Conservation (phyloP, 2,329 filamentous ascomycete species). For the Geosmithia putterillii region DNA sequence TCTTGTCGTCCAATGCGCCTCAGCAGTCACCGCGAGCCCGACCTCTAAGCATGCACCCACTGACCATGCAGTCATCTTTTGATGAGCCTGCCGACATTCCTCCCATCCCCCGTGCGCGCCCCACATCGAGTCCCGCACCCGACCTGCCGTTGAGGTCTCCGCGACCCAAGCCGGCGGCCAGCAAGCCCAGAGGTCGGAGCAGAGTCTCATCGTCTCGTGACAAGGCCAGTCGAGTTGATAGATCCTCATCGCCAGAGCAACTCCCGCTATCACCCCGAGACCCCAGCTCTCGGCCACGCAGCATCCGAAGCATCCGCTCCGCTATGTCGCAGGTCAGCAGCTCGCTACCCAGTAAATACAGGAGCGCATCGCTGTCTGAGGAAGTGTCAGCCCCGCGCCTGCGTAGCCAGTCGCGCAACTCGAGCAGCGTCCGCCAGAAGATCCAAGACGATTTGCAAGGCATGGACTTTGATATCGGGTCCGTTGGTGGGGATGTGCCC, state of each 20-base stretch:
- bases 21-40: not conserved
- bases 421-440: not conserved
- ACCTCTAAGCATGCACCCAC: constrained; percentile 4
- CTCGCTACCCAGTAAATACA: not conserved
- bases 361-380: not conserved
- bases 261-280: not conserved
- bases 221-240: no score
- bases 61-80: not conserved
- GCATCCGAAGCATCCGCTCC: not conserved
- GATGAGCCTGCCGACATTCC: not conserved
- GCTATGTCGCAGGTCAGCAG: not conserved
- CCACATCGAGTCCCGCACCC: not conserved
- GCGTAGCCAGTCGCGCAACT: not conserved
- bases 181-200: not conserved
- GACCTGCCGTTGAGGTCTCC: not conserved
- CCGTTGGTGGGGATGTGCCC: not conserved
- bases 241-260: not conserved
- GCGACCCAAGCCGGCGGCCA: not conserved
- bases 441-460: not conserved
- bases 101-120: constrained; percentile 1
- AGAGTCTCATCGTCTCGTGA: not conserved
- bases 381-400: not conserved
- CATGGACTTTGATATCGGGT: not conserved
- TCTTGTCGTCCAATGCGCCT: not conserved
- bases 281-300: not conserved